Base-by-base conservation (phyloP, 768 basidiomycete species). In the Suillus bovinus region DNA sequence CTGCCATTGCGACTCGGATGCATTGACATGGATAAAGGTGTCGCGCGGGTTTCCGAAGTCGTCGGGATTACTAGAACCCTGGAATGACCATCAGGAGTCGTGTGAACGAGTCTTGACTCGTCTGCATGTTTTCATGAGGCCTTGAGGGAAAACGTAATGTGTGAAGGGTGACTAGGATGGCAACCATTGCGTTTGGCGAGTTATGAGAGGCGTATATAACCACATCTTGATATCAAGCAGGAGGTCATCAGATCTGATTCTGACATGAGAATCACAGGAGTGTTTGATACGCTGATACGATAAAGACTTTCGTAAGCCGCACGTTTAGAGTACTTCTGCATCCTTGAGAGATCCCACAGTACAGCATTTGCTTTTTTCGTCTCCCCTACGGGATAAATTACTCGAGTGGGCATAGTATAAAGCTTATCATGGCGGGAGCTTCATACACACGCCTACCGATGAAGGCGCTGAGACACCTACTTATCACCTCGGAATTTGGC, bases 221-320 rank as follows among this genome's bases (percentile, higher is more conserved):
- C 24, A 56, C 24, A 17, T 20, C 36, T 36, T 50, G 10, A 27
- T 49, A 27, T 24, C 14, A 24, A 36, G 34, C 8, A 53, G 33
- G n/a, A 56, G 55, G 27, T 27, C 16, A 27, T 56, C 36, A 16
- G 17, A 56, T 38, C 24, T 56, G 55, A 39, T 38, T 38, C 24
- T 56, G 55, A 39, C 55, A 56, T 56, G 38, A 56, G 55, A 56
- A 56, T 56, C 1, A 9, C 24, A 24, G 24, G 22, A 36, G 38
- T 13, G 4, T n/a, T n/a, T n/a, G n/a, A n/a, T n/a, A n/a, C n/a
- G n/a, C 5, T 24, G 6, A 20, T 10, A 29, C 11, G 55, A 27
- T 56, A 29, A 56, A 29, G 1, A 29, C 17, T 39, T 17, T 52
- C 50, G 24, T 56, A 39, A 27, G 11, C 27, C 11, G 6, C 55